A percentile compares a stretch with the other conserved stretches of the same genome.
Conservation (phyloP, 306 rosid genomes). For the Malus orientalis region DNA sequence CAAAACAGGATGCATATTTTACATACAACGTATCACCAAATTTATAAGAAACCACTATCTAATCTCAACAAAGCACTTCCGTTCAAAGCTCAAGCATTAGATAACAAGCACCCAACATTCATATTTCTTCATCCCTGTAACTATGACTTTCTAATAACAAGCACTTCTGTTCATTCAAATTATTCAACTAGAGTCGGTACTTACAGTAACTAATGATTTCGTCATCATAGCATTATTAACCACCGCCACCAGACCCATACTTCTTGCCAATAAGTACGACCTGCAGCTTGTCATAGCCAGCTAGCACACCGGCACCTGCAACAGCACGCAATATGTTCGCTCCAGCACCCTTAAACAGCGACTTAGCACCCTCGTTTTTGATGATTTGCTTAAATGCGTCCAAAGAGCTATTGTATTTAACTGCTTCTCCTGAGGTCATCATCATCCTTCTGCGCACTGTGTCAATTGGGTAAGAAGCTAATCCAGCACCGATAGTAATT, state of each 20-base stretch:
- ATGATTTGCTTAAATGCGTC: slow-evolving; percentile 65
- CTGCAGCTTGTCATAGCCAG: slow-evolving; percentile 89
- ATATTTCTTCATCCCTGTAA: slow-evolving; percentile 5
- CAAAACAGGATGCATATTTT: background rate
- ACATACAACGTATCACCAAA: background rate
- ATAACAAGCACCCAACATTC: slow-evolving; percentile 14
- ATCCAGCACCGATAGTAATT: slow-evolving; percentile 78
- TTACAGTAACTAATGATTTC: slow-evolving; percentile 12
- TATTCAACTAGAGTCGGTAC: slow-evolving; percentile 24
- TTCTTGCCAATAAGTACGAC: slow-evolving; percentile 73
- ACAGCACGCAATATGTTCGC: slow-evolving; percentile 86
- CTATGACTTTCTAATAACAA: slow-evolving; percentile 19
- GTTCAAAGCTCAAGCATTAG: slow-evolving; percentile 2
- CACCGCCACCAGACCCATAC: slow-evolving; percentile 87
- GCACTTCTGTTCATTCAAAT: slow-evolving; percentile 17
- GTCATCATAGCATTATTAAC: slow-evolving; percentile 38
- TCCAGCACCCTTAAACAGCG: slow-evolving; percentile 92
- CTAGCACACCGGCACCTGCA: slow-evolving; percentile 94
- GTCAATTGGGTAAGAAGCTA: slow-evolving; percentile 81
- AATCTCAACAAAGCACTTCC: slow-evolving; percentile 12
- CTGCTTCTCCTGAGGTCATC: slow-evolving; percentile 99
- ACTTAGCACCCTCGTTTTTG: slow-evolving; percentile 70
- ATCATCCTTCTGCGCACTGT: slow-evolving; percentile 93
- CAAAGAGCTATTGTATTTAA: slow-evolving; percentile 68
- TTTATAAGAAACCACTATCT: background rate